phyloP scores from a whole-genome alignment of 2,329 filamentous ascomycete species.

The Nannizziopsis barbatae region DNA sequence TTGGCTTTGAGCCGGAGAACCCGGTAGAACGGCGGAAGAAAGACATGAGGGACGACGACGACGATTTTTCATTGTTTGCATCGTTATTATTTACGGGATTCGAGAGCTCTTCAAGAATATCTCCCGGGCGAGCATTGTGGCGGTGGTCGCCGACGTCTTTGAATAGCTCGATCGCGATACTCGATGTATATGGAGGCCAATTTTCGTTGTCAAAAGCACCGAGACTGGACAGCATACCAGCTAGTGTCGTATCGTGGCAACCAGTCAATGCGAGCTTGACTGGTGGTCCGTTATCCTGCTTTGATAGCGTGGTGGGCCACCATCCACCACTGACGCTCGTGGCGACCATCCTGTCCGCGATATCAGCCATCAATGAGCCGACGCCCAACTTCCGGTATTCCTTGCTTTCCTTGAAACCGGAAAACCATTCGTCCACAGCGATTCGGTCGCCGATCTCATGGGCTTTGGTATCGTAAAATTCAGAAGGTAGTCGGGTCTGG shows the following conservation, averaged over 20 bases:
- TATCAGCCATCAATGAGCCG: slow-evolving; percentile 70
- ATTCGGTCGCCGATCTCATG: slow-evolving; percentile 60
- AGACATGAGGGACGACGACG: slow-evolving; percentile 23
- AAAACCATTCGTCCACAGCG: slow-evolving; percentile 83
- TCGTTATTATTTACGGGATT: slow-evolving; percentile 15
- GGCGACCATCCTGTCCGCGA: slow-evolving; percentile 62
- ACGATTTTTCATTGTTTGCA: slow-evolving; percentile 15
- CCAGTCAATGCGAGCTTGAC: slow-evolving; percentile 71
- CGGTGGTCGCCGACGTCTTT: slow-evolving; percentile 36
- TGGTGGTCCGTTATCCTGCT: slow-evolving; percentile 33
- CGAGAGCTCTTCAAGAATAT: slow-evolving; percentile 20
- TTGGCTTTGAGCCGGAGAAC: slow-evolving; percentile 13
- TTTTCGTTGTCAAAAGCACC: slow-evolving; percentile 61
- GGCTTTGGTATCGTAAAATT: slow-evolving; percentile 74
- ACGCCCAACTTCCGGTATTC: slow-evolving; percentile 90
- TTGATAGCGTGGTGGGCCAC: slow-evolving; percentile 42
- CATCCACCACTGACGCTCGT: slow-evolving; percentile 49
- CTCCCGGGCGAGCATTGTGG: slow-evolving; percentile 11
- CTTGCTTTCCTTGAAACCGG: slow-evolving; percentile 67
- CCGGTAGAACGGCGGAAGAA: slow-evolving; percentile 17
- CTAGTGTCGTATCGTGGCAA: slow-evolving; percentile 90
- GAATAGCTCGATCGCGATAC: slow-evolving; percentile 86
- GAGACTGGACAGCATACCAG: slow-evolving; percentile 62
- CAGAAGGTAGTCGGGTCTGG: slow-evolving; percentile 62
- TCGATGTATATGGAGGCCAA: slow-evolving; percentile 92